These are phyloP conservation scores for Centrapalus pauciflorus DNA, from an alignment of 129 eudicot genomes.

Conservation along the genomic window DNA sequence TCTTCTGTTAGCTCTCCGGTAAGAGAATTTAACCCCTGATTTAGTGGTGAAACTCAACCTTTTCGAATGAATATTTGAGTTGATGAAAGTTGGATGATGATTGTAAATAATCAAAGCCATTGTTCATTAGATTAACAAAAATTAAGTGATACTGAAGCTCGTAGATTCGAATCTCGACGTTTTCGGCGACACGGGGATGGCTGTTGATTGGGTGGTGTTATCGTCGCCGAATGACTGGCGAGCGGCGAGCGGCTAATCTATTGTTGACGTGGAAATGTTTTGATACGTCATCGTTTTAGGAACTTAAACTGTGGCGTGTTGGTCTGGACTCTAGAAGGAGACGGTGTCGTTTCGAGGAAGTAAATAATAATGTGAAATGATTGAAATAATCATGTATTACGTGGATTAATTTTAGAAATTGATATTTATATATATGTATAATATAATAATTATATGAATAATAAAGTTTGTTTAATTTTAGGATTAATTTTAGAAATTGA, in stretches of 20 bases:
- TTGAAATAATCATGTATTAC: too few relatives aligned
- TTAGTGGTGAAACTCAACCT: slow-evolving; percentile 1
- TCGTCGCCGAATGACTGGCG: slow-evolving; percentile 32
- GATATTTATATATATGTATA: too few relatives aligned
- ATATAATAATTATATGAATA: too few relatives aligned
- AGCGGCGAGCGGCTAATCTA: slow-evolving; percentile 29
- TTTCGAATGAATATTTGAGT: slow-evolving; percentile 8
- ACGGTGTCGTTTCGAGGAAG: slow-evolving; percentile 14
- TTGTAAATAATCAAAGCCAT: slow-evolving; percentile 37
- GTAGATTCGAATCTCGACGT: slow-evolving; percentile 15
- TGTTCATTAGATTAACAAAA: slow-evolving; percentile 10
- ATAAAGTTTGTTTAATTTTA: too few relatives aligned
- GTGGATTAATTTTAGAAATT: too few relatives aligned
- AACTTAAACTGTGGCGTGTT: slow-evolving; percentile 5
- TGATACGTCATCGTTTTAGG: slow-evolving; percentile 2
- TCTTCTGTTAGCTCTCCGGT: slow-evolving; percentile 21
- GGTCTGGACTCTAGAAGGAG: not conserved
- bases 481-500: too few relatives aligned
- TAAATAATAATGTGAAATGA: slow-evolving; percentile 19
- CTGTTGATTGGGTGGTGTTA: not conserved
- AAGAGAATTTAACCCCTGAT: not conserved
- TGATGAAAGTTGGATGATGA: slow-evolving; percentile 16
- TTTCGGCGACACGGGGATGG: slow-evolving; percentile 1
- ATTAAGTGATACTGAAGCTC: slow-evolving; percentile 5
- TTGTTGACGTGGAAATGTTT: slow-evolving; percentile 18